A percentile compares a stretch with the other conserved stretches of the same genome.
Conservation (phyloP, 495 filamentous ascomycete species). For the Aspergillus heteromorphus region DNA sequence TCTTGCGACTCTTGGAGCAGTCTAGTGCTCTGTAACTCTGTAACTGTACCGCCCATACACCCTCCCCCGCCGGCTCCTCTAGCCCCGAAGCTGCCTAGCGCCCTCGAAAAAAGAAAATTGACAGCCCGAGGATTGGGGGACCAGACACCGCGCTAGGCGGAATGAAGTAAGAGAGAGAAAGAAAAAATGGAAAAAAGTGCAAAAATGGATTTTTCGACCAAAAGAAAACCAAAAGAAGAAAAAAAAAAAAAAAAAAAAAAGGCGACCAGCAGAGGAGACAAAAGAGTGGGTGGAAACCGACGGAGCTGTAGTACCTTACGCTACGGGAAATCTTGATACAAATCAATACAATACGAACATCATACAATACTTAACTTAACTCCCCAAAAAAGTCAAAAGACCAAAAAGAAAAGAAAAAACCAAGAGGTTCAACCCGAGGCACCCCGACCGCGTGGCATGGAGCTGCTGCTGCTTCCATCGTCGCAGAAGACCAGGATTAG, state of each 20-base stretch:
- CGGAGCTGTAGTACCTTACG: not conserved
- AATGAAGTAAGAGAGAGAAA: conserved; percentile 7
- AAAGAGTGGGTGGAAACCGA: conserved; percentile 7
- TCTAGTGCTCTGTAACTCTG: too few relatives aligned
- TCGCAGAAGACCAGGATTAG: not conserved
- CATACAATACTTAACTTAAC: conserved; percentile 4
- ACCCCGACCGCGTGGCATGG: conserved; percentile 4
- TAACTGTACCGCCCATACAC: not conserved
- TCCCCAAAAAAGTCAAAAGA: not conserved
- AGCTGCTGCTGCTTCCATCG: not conserved
- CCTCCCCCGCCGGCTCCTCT: not conserved
- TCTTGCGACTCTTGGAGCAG: too few relatives aligned
- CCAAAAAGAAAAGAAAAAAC: too few relatives aligned
- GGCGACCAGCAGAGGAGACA: conserved; percentile 9
- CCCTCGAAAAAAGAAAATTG: not conserved
- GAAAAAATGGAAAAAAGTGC: conserved; percentile 6
- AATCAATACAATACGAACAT: not conserved
- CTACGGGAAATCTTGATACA: not conserved
- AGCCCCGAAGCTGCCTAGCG: not conserved
- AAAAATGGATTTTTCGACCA: too few relatives aligned
- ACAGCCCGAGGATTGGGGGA: conserved; percentile 4
- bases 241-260: conserved; percentile 7
- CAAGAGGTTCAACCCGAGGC: not conserved
- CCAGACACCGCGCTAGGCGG: not conserved
- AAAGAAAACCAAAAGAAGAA: conserved; percentile 9